A percentile compares a stretch with the other conserved stretches of the same genome.
These are phyloP conservation scores for Pseudocercospora crystallina DNA, from an alignment of 2,329 filamentous ascomycete species.

Conservation along the genomic window DNA sequence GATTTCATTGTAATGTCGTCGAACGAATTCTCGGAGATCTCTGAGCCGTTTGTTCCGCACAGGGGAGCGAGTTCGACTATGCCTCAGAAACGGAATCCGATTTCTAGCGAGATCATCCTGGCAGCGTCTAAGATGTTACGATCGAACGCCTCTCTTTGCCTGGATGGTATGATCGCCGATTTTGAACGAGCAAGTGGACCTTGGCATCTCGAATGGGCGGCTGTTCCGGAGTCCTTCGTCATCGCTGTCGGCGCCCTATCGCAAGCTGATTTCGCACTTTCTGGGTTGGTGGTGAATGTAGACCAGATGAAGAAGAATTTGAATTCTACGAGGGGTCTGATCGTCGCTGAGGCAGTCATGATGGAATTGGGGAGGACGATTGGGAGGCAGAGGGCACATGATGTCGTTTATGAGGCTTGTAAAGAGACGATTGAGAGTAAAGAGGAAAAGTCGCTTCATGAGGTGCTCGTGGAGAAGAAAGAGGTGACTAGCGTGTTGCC, in stretches of 20 bases:
- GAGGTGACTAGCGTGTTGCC: slow-evolving; percentile 19
- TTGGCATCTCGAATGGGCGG: slow-evolving; percentile 37
- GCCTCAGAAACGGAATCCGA: slow-evolving; percentile 48
- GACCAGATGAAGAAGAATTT: slow-evolving; percentile 31
- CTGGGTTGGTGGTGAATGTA: slow-evolving; percentile 30
- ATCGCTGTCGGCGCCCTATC: slow-evolving; percentile 27
- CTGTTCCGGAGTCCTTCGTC: slow-evolving; percentile 32
- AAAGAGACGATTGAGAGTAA: slow-evolving; percentile 24
- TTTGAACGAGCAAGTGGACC: slow-evolving; percentile 34
- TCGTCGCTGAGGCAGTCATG: slow-evolving; percentile 42
- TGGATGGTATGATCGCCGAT: slow-evolving; percentile 35
- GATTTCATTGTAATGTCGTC: slow-evolving; percentile 35
- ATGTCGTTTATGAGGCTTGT: slow-evolving; percentile 39
- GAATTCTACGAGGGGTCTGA: slow-evolving; percentile 36
- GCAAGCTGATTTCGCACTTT: slow-evolving; percentile 29
- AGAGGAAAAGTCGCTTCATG: slow-evolving; percentile 14
- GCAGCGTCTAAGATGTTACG: slow-evolving; percentile 30
- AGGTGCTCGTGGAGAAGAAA: slow-evolving; percentile 19
- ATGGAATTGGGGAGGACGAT: slow-evolving; percentile 38
- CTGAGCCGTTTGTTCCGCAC: slow-evolving; percentile 50
- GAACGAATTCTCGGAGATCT: slow-evolving; percentile 33
- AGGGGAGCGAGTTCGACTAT: slow-evolving; percentile 57
- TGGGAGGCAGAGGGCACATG: slow-evolving; percentile 37
- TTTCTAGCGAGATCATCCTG: slow-evolving; percentile 31
- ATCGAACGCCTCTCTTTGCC: slow-evolving; percentile 24